These are phyloP conservation scores for Rauvolfia tetraphylla DNA, from an alignment of 257 asterid genomes.

Conservation along the genomic window DNA sequence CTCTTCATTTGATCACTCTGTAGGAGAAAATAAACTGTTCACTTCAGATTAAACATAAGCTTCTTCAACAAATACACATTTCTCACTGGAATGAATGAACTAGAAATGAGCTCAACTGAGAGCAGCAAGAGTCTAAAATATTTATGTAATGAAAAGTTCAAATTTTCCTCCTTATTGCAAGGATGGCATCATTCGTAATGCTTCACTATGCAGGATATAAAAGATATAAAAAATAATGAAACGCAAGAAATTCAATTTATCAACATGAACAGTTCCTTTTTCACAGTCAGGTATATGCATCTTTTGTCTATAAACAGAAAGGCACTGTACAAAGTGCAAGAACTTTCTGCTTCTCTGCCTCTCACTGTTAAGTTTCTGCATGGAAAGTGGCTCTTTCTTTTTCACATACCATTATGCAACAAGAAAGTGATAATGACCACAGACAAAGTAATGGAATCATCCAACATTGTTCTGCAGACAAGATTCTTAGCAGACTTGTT, in stretches of 20 bases:
- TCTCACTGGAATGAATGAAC: neutral
- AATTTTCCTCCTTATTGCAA: neutral
- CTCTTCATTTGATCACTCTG: constrained; percentile 67
- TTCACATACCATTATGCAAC: neutral
- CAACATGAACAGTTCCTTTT: neutral
- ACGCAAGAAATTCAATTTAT: neutral
- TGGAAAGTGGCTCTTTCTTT: neutral
- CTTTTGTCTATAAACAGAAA: neutral
- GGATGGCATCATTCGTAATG: neutral
- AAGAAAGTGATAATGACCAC: neutral
- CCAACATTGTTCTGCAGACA: neutral
- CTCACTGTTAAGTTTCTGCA: neutral
- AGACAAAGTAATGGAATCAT: neutral
- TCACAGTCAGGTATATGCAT: neutral
- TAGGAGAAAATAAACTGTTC: constrained; percentile 13
- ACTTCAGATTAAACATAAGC: neutral
- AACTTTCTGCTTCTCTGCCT: neutral
- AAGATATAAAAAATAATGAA: too few species aligned
- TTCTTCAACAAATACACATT: neutral
- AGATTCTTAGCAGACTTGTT: neutral
- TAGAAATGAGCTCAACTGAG: neutral
- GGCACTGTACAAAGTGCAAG: neutral
- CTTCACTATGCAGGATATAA: too few species aligned
- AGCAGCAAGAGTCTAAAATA: neutral
- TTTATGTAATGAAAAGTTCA: neutral